Evolutionary conservation across 176 grass and related monocot species (phyloP), one percentile per base, ranked within the genome.

Genomic region (Aegilops speltoides): DNA sequence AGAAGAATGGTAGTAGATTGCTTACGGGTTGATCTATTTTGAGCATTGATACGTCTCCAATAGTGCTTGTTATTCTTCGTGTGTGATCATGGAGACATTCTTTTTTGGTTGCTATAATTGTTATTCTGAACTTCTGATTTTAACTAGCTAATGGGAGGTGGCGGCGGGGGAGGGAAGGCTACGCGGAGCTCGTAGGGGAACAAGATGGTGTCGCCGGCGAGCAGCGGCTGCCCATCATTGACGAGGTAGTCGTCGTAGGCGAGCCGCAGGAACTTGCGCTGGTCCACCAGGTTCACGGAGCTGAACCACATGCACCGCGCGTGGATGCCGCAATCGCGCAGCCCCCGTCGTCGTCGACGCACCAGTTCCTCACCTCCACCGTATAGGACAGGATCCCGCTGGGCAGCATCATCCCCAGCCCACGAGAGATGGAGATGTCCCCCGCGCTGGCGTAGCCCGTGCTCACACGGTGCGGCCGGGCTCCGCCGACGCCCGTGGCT

Each of bases 281-380:
- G 96, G 59, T 98, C 94, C 37, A 98, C 83, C 5, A 98, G 88
- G 77, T 74, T 87, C 3, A 92, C 89, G 16, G 96, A 94, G 93
- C 93, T 95, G 88, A 98, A 98, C 93, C 93, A 95, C 3, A 93
- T 93, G 68, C 96, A 98, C 17, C 84, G 89, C n/a, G 94, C 86
- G 90, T 98, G 96, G 89, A 98, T 98, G 62, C 73, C 66, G 0
- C 75, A 81, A 98, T 91, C 7, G 86, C 74, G 74, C 93, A 95
- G 24, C 38, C 84, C 6, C 50, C 73, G 38, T 6, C 84, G 29
- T 73, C 45, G 24, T 1, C 41, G 0, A 79, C 12, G 80, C 96
- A 98, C 67, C 82, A 67, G 85, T 95, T 98, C n/a, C 89, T 82
- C 68, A 95, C 89, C 31, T 94, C 89, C 88, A 98, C 96, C 34